Conservation (phyloP, 83 land plant genomes). For the Thuja plicata region DNA sequence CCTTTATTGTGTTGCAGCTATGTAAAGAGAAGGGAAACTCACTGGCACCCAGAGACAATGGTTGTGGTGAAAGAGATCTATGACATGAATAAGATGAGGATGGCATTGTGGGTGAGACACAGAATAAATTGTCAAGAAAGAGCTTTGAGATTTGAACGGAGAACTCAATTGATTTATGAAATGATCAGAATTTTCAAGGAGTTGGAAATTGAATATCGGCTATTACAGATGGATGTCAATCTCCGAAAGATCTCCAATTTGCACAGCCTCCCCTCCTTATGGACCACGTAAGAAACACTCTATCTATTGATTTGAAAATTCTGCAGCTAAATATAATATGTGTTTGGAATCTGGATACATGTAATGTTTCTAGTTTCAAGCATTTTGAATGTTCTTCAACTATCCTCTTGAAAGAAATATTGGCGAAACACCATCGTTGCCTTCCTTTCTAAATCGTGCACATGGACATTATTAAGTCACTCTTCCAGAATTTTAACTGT, state of each 20-base stretch:
- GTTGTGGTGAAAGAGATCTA: conserved; percentile 56
- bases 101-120: conserved; percentile 63
- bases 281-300: too few relatives aligned
- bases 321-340: too few relatives aligned
- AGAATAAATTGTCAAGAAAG: conserved; percentile 67
- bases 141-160: conserved; percentile 51
- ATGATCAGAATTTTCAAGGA: conserved; percentile 73
- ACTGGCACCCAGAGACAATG: conserved; percentile 49
- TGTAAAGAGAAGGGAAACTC: conserved; percentile 57
- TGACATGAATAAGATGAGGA: conserved; percentile 62
- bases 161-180: conserved; percentile 67
- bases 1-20: conserved; percentile 36
- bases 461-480: too few relatives aligned
- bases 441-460: not conserved
- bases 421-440: too few relatives aligned
- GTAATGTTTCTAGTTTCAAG: too few relatives aligned
- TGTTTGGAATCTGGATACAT: too few relatives aligned
- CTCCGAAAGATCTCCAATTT: conserved; percentile 5
- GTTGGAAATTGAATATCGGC: conserved; percentile 53
- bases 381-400: too few relatives aligned
- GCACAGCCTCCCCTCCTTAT: too few relatives aligned
- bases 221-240: conserved; percentile 40
- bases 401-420: too few relatives aligned
- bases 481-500: too few relatives aligned
- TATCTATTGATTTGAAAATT: too few relatives aligned